Evolutionary conservation across 306 rosid species (phyloP).

Genomic region (Quercus dentata): DNA sequence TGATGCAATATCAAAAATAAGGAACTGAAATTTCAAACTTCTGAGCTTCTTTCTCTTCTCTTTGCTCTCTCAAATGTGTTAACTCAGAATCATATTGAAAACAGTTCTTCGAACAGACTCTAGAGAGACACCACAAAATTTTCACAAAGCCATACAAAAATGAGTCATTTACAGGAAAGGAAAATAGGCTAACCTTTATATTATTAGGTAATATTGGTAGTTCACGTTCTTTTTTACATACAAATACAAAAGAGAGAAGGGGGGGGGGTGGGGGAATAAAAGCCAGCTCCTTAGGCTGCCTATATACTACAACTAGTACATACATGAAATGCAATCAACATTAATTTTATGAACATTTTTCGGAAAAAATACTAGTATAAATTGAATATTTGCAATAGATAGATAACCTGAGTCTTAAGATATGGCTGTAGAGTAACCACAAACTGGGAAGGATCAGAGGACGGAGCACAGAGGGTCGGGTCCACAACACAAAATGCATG

Average conservation of each 20-base stretch:
- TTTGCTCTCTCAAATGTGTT: background rate
- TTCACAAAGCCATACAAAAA: background rate
- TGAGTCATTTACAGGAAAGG: background rate
- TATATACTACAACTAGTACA: background rate
- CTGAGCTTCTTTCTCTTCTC: background rate
- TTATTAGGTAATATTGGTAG: background rate
- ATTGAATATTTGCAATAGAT: background rate
- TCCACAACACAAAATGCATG: constrained; percentile 97
- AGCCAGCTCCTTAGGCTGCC: background rate
- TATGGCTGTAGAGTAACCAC: constrained; percentile 97
- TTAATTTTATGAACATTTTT: background rate
- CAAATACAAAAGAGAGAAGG: background rate
- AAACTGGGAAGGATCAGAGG: constrained; percentile 90
- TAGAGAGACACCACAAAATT: background rate
- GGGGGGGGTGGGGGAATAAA: no score
- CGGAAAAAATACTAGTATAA: background rate
- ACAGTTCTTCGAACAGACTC: background rate
- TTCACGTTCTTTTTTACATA: background rate
- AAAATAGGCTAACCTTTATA: background rate
- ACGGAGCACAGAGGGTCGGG: constrained; percentile 87
- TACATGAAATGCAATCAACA: background rate
- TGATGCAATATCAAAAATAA: background rate
- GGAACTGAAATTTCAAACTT: background rate
- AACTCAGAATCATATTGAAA: background rate
- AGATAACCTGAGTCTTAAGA: constrained; percentile 83